Base-by-base conservation (phyloP, 176 grass and related monocot species). In the Cenchrus americanus region DNA sequence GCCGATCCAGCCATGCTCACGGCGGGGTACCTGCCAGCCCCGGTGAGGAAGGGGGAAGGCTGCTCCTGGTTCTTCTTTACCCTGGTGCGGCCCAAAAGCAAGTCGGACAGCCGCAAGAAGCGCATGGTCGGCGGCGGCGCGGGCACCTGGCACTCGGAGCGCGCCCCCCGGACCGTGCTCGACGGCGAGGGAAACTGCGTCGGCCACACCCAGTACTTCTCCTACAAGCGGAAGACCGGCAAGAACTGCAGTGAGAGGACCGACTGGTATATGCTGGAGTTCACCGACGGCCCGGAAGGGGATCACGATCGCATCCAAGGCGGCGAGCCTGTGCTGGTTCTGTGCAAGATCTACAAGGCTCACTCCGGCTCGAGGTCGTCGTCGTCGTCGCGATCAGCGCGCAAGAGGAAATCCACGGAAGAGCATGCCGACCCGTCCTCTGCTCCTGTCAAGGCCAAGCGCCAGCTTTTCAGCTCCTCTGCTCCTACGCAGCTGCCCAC, bases 251-350 rank as follows among this genome's bases (percentile, higher is more conserved):
- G 6, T 15, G 24, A 30, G 23, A 72, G 69, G 69, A 22, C 71
- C 5, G 71, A 59, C 13, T 76, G 82, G 82, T 51, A 52, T 8
- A 84, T 84, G 82, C 6, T 41, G n/a, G 82, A 84, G n/a, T 66
- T 66, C 47, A 24, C 8, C 71, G 30, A 23, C 4, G 47, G 11
- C 2, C 21, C 58, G 32, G 73, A 19, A 12, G 82, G 0, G 4
- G 52, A 41, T 5, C 18, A 40, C 5, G 10, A 44, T 0, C 40
- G 41, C 37, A 10, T 42, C 40, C 40, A 1, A 34, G 64, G 34
- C 32, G 78, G 32, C 4, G 32, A 44, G 8, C 64, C 58, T 1
- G 1, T 10, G 27, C 14, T 42, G 5, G 59, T 75, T 26, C 81
- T 83, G 17, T 65, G 30, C 70, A 83, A 83, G 11, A 65, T 83